Conservation (phyloP, 208 protist species). For the Leishmania aethiopica region DNA sequence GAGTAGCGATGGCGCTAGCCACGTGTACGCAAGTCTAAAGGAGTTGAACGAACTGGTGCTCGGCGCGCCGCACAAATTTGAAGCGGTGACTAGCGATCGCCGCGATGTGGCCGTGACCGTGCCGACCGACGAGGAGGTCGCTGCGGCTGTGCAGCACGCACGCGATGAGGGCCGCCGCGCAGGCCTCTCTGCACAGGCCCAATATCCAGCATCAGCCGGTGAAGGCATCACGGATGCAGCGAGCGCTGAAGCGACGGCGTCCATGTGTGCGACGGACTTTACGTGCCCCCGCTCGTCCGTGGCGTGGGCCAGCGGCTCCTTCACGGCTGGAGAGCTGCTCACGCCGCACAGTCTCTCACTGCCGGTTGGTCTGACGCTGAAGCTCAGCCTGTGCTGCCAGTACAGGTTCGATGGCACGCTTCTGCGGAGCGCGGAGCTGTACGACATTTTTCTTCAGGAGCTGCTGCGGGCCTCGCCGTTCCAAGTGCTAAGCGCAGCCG, state of each 20-base stretch:
- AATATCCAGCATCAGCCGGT: not conserved
- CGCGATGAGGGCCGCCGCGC: constrained; percentile 5
- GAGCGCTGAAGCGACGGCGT: constrained; percentile 3
- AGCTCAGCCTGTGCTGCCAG: constrained; percentile 82
- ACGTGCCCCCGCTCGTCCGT: constrained; percentile 82
- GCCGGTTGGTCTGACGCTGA: constrained; percentile 55
- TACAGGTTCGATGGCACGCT: constrained; percentile 75
- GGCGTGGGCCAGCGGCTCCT: constrained; percentile 83
- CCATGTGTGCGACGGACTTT: constrained; percentile 40
- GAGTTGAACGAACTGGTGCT: constrained; percentile 13
- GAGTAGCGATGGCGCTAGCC: not conserved
- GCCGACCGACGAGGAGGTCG: constrained; percentile 9
- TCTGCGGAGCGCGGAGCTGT: constrained; percentile 60
- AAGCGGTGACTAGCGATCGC: not conserved
- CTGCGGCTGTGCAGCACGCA: constrained; percentile 5
- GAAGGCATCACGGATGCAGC: not conserved
- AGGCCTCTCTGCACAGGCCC: not conserved
- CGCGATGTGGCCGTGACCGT: not conserved
- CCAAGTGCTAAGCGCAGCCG: constrained; percentile 52
- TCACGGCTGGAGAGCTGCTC: constrained; percentile 59
- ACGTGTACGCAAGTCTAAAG: constrained; percentile 18
- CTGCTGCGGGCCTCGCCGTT: constrained; percentile 86
- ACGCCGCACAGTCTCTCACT: constrained; percentile 65
- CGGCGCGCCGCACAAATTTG: constrained; percentile 20
- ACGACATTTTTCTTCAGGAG: constrained; percentile 66